Conservation (phyloP, 2,329 filamentous ascomycete genomes). For the Clonostachys chloroleuca region DNA sequence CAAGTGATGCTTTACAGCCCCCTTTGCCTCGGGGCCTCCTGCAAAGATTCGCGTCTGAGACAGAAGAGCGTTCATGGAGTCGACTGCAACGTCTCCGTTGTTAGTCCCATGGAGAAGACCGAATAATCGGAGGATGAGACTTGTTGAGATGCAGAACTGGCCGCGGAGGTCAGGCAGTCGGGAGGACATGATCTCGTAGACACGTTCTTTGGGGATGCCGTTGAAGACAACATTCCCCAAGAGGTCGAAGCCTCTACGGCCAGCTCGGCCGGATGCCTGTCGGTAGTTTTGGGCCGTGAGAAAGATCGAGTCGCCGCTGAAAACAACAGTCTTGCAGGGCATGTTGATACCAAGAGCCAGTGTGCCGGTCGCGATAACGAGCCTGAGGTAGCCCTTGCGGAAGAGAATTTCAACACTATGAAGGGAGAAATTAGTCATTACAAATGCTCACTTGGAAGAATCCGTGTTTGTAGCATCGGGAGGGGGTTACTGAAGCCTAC, state of each 20-base stretch:
- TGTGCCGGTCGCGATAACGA: conserved; percentile 72
- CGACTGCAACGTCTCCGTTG: conserved; percentile 55
- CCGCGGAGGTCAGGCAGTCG: conserved; percentile 69
- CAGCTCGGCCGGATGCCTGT: conserved; percentile 73
- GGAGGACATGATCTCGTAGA: conserved; percentile 67
- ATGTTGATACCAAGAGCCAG: conserved; percentile 77
- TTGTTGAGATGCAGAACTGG: conserved; percentile 75
- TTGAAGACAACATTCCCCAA: conserved; percentile 81
- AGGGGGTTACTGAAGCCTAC: conserved; percentile 15
- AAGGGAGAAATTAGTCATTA: conserved; percentile 1
- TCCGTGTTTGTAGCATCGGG: not conserved
- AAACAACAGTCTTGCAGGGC: conserved; percentile 79
- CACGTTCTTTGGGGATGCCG: conserved; percentile 54
- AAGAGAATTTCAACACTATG: conserved; percentile 66
- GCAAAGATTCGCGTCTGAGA: conserved; percentile 68
- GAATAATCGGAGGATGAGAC: conserved; percentile 65
- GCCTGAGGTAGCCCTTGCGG: conserved; percentile 64
- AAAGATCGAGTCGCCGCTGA: conserved; percentile 68
- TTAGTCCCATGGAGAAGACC: conserved; percentile 63
- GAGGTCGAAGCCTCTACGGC: conserved; percentile 75
- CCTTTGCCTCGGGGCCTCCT: conserved; percentile 62
- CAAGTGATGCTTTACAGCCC: conserved; percentile 70
- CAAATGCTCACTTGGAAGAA: no score
- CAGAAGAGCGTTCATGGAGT: conserved; percentile 61
- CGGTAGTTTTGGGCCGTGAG: conserved; percentile 73